Percentiles rank a stretch among this genome's conserved stretches.
Evolutionary conservation across 2,329 filamentous ascomycete species (phyloP).

Genomic region (Corniculantispora saksenae): DNA sequence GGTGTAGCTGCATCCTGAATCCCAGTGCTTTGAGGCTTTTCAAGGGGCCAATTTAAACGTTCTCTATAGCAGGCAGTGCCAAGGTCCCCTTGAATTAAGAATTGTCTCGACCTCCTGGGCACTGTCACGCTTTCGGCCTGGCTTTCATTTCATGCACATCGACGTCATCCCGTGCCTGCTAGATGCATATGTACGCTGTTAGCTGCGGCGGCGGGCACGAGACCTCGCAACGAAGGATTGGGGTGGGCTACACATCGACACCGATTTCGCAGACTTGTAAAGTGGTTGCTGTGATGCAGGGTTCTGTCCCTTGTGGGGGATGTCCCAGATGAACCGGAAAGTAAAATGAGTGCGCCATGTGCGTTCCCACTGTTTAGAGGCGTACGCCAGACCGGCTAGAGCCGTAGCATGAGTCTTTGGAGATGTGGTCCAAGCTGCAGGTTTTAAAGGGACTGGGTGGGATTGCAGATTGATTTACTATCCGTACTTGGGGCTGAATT

Average conservation of each 20-base stretch:
- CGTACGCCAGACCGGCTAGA: neutral
- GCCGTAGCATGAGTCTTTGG: neutral
- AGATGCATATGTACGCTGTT: neutral
- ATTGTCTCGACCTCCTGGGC: neutral
- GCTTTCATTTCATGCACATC: neutral
- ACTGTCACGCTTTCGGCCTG: neutral
- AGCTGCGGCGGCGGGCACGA: neutral
- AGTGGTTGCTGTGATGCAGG: neutral
- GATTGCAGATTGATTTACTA: no score
- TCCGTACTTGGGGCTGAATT: no score
- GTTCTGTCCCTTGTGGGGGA: neutral
- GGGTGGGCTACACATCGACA: neutral
- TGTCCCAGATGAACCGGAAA: neutral
- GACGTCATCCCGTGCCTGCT: neutral
- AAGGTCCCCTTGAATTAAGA: neutral
- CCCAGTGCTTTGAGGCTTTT: neutral
- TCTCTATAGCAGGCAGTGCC: neutral
- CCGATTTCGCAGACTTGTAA: neutral
- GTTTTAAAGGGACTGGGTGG: no score
- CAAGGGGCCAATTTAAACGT: neutral
- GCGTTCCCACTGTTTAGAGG: neutral
- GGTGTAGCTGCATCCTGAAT: neutral
- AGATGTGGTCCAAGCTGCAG: neutral
- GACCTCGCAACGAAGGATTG: neutral
- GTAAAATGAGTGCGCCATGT: neutral